Evolutionary conservation across 1,284 basidiomycete species (phyloP).

Genomic region (Volvariella volvacea): DNA sequence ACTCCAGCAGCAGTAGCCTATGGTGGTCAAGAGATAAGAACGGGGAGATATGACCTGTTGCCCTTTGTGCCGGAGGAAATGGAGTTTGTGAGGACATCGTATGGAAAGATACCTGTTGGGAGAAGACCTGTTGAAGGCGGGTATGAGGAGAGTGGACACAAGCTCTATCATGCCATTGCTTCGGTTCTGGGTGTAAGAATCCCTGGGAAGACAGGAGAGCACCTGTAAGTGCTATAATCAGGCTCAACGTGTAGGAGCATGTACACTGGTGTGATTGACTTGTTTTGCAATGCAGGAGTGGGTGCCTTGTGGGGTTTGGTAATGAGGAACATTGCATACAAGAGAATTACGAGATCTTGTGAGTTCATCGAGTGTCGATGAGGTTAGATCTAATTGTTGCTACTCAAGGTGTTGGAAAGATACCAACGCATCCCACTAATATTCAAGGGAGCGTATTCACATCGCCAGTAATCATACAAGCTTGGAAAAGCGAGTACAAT

Average conservation of each 20-base stretch:
- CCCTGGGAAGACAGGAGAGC: conserved; percentile 67
- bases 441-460: too few species aligned
- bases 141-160: conserved; percentile 34
- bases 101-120: conserved; percentile 51
- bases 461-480: too few species aligned
- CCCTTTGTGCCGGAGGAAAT: conserved; percentile 59
- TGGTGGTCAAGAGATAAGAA: conserved; percentile 52
- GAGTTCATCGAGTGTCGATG: background rate
- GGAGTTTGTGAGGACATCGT: conserved; percentile 60
- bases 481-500: too few species aligned
- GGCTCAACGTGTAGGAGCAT: too few species aligned
- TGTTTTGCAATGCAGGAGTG: conserved; percentile 6
- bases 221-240: conserved; percentile 42
- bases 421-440: too few species aligned
- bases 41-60: conserved; percentile 63
- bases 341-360: conserved; percentile 26
- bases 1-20: conserved; percentile 46
- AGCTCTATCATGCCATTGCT: conserved; percentile 50
- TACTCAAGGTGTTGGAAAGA: too few species aligned
- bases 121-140: conserved; percentile 50
- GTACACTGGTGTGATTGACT: background rate
- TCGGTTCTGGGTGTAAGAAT: conserved; percentile 43
- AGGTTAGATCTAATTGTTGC: too few species aligned
- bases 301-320: conserved; percentile 19
- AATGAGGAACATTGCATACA: conserved; percentile 32